A percentile compares a stretch with the other conserved stretches of the same genome.
phyloP scores from a whole-genome alignment of 1,284 basidiomycete species.

The Athelia sp. region DNA sequence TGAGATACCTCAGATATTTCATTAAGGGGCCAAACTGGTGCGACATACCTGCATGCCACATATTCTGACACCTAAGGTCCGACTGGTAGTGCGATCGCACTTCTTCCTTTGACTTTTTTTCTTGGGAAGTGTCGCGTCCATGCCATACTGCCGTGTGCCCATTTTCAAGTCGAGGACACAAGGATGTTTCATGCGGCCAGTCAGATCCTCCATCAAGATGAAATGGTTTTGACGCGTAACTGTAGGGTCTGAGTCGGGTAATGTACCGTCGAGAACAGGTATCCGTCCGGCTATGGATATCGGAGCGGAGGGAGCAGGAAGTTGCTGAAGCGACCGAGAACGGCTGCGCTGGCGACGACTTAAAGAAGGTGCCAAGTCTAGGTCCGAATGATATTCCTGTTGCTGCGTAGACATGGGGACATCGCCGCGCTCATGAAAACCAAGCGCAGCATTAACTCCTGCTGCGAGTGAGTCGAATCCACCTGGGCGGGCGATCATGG shows the following conservation, averaged over 20 bases:
- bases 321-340: conserved; percentile 45
- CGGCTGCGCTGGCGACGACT: conserved; percentile 45
- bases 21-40: conserved; percentile 6
- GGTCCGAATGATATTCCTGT: conserved; percentile 3
- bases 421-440: conserved; percentile 36
- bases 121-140: conserved; percentile 89
- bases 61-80: conserved; percentile 86
- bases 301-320: conserved; percentile 10
- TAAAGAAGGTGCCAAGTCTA: conserved; percentile 24
- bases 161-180: conserved; percentile 99
- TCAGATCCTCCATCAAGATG: conserved; percentile 98
- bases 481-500: conserved; percentile 35
- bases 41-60: conserved; percentile 96
- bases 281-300: conserved; percentile 23
- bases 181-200: conserved; percentile 88
- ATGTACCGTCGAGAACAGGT: not conserved
- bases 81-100: conserved; percentile 93
- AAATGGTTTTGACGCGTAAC: conserved; percentile 92
- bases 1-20: conserved; percentile 10
- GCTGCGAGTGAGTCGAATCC: conserved; percentile 22
- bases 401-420: conserved; percentile 32
- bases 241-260: conserved; percentile 28
- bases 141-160: conserved; percentile 98
- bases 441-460: conserved; percentile 22
- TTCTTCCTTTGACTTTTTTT: conserved; percentile 98